Conservation (phyloP, 2,329 filamentous ascomycete species). For the Ophiocordyceps robertsii region DNA sequence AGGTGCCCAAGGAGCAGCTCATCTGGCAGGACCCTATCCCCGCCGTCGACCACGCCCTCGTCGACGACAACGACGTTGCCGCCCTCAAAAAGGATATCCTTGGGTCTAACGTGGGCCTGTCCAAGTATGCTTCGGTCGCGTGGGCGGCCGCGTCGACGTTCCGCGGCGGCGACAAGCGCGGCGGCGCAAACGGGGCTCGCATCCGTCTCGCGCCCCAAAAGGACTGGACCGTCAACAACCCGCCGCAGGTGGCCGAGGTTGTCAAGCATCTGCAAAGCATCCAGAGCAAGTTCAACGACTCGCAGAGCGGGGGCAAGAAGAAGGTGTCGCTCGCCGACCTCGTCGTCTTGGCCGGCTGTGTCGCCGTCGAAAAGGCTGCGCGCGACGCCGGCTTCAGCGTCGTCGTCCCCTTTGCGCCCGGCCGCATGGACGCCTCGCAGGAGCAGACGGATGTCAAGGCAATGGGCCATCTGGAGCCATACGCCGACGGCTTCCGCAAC, state of each 20-base stretch:
- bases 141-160: slow-evolving; percentile 61
- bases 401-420: slow-evolving; percentile 57
- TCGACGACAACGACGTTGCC: slow-evolving; percentile 51
- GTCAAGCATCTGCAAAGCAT: slow-evolving; percentile 48
- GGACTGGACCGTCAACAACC: slow-evolving; percentile 65
- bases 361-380: slow-evolving; percentile 61
- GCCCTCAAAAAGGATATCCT: slow-evolving; percentile 57
- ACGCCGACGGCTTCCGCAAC: slow-evolving; percentile 68
- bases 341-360: slow-evolving; percentile 60
- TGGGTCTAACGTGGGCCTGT: slow-evolving; percentile 41
- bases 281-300: slow-evolving; percentile 52
- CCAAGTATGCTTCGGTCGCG: slow-evolving; percentile 50
- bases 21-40: slow-evolving; percentile 67
- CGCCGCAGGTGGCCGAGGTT: slow-evolving; percentile 47
- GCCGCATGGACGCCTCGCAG: slow-evolving; percentile 57
- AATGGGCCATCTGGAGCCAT: slow-evolving; percentile 53
- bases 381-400: slow-evolving; percentile 30
- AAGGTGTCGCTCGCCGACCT: slow-evolving; percentile 67
- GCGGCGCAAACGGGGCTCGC: slow-evolving; percentile 68
- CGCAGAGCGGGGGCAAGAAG: slow-evolving; percentile 48
- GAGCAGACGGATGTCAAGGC: slow-evolving; percentile 57
- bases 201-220: slow-evolving; percentile 62
- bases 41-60: slow-evolving; percentile 36
- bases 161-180: slow-evolving; percentile 67
- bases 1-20: slow-evolving; percentile 56